Evolutionary conservation across 805 yeast species (phyloP), one percentile per base, ranked within the genome.

Genomic region (Wickerhamiella siamensis): DNA sequence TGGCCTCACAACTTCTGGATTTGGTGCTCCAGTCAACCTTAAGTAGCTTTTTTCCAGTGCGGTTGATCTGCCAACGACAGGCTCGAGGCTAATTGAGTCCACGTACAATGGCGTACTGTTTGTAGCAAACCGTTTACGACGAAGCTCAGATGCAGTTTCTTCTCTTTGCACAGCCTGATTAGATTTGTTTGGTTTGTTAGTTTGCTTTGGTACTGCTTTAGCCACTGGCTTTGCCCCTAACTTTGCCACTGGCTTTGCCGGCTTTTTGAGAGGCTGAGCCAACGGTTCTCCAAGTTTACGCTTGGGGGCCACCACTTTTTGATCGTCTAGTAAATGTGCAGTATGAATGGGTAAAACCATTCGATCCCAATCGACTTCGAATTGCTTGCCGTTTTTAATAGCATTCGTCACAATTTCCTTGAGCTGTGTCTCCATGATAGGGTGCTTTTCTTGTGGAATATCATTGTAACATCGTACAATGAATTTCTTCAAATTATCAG

Each of bases 11-110:
- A 69, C 62, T 2, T 73, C 71, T 0, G 96, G 95, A 47, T 83
- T 82, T 0, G 97, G 95, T 40, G 79, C 95, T 2, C 95, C 82
- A 0, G 98, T 91, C 45, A 91, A 63, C 46, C 97, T 69, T 19
- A 84, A 62, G 56, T 86, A 88, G 35, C 73, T 65, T 58, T 88
- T 91, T 51, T 86, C 95, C 19, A 88, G 57, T 1, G 56, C 65
- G 40, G 68, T 67, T 52, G 80, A 70, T 1, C 72, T 67, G 0
- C 98, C 98, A 9, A 79, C 65, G 3, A 76, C 43, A 5, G 59
- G 56, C 20, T 50, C 51, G 5, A 19, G 24, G 14, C 41, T 34
- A 16, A 39, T 42, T 17, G 40, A 4, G 33, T 45, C 50, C 26
- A 39, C 36, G 19, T 47, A 35, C 32, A 26, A 14, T 63, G 64